Conservation (phyloP, 1,284 basidiomycete genomes). For the Porphyrellus sp. region DNA sequence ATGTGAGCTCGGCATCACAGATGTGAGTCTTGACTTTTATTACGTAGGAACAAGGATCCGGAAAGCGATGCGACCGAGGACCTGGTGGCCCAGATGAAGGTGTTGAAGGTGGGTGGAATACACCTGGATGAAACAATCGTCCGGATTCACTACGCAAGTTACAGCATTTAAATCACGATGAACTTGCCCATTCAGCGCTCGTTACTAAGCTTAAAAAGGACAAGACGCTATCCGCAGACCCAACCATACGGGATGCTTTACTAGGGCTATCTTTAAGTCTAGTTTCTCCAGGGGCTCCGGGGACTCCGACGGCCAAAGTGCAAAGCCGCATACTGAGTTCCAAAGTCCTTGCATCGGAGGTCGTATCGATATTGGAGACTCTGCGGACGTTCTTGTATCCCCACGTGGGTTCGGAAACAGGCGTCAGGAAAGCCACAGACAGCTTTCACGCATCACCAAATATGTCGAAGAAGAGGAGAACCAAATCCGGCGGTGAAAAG, state of each 20-base stretch:
- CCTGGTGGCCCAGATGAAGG: constrained; percentile 65
- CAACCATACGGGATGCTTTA: constrained; percentile 45
- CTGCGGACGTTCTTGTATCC: constrained; percentile 47
- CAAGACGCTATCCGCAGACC: constrained; percentile 48
- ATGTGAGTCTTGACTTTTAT: constrained; percentile 1
- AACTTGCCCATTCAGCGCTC: constrained; percentile 61
- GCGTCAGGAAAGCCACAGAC: neutral
- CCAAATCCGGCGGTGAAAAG: neutral
- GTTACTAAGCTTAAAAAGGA: constrained; percentile 75
- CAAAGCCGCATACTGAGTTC: constrained; percentile 76
- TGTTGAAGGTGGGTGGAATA: constrained; percentile 55
- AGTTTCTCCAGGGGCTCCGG: constrained; percentile 35
- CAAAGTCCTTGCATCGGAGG: constrained; percentile 65
- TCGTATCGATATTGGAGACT: constrained; percentile 51
- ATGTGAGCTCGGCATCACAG: neutral
- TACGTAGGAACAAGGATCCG: constrained; percentile 42
- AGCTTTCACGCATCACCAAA: neutral
- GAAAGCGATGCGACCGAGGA: constrained; percentile 43
- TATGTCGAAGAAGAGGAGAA: constrained; percentile 11
- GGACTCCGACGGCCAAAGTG: constrained; percentile 56
- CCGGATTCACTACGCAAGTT: constrained; percentile 1
- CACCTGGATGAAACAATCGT: neutral
- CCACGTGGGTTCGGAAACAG: neutral
- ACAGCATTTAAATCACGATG: constrained; percentile 60
- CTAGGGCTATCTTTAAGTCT: constrained; percentile 40